Base-by-base conservation (phyloP, 306 rosid species). In the Acacia confusa region DNA sequence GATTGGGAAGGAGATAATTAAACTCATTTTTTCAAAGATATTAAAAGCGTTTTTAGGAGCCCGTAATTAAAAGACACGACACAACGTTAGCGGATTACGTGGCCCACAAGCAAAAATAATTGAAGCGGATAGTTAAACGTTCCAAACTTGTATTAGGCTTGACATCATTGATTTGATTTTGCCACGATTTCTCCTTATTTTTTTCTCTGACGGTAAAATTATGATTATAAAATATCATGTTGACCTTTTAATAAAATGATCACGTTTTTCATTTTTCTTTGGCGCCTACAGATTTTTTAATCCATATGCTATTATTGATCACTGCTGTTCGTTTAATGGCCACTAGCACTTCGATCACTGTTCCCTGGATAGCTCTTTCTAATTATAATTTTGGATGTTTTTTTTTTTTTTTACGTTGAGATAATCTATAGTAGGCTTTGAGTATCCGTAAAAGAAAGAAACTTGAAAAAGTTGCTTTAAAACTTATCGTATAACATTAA, bases 401-500 rank as follows among this genome's bases (percentile, higher is more conserved):
- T 47, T 1, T 52, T 5, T 52, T 19, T 47, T 1, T 52, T 20
- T 55, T 2, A n/a, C n/a, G 61, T n/a, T 2, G 61, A 19, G 3
- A 50, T 52, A 19, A 16, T 52, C n/a, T 1, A 19, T 19, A 15
- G 0, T 20, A 20, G 20, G 11, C 58, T 52, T 20, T 4, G 11
- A 6, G n/a, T 20, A 19, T 20, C n/a, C 10, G 7, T 7, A 20
- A 20, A 0, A 7, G 27, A 53, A 20, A 53, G n/a, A 2, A 12
- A 44, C 50, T 2, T 45, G 0, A 11, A 9, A 45, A 11, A 11
- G 13, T 45, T 9, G 38, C 4, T 34, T 34, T 4, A 34, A 4
- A 0, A 13, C 16, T 16, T 48, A 14, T 48, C 15, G 4, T 15
- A 15, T 0, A 1, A 0, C 7, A 15, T 0, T 8, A 20, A 0